These are phyloP conservation scores for Cladophialophora chaetospira DNA, from an alignment of 2,329 filamentous ascomycete species.

Conservation along the genomic window DNA sequence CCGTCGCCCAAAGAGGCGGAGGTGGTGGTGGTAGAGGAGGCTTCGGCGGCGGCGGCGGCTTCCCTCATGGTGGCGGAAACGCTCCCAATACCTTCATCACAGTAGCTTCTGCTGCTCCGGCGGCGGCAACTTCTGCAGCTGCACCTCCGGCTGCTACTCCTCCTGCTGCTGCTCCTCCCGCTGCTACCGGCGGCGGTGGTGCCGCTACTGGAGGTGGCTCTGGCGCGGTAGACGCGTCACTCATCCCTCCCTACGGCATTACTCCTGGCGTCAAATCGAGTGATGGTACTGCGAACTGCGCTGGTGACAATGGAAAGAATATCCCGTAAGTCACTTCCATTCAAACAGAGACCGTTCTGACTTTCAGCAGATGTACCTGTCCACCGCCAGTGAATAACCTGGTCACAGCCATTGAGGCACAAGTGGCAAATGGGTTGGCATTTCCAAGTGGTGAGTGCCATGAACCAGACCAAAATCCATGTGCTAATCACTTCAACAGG, in stretches of 20 bases:
- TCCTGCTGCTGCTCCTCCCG: not conserved
- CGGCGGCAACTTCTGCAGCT: constrained; percentile 1
- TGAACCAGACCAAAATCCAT: not conserved
- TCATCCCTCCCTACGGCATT: constrained; percentile 28
- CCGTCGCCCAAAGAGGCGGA: constrained; percentile 13
- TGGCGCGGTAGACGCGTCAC: constrained; percentile 16
- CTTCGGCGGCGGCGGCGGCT: not conserved
- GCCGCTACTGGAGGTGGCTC: constrained; percentile 1
- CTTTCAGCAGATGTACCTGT: constrained; percentile 25
- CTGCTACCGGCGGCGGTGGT: not conserved
- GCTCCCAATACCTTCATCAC: constrained; percentile 24
- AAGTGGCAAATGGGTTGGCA: constrained; percentile 14
- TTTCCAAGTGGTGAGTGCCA: constrained; percentile 22
- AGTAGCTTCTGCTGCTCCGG: constrained; percentile 9
- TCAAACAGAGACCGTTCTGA: constrained; percentile 2
- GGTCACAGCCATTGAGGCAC: constrained; percentile 14
- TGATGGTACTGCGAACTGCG: constrained; percentile 30
- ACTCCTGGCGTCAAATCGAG: constrained; percentile 22
- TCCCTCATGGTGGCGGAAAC: constrained; percentile 15
- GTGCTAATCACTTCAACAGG: constrained; percentile 13
- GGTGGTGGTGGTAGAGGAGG: constrained; percentile 7
- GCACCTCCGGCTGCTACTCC: constrained; percentile 1
- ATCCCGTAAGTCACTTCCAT: constrained; percentile 22
- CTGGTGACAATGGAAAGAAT: constrained; percentile 16
- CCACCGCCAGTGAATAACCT: constrained; percentile 24